These are phyloP conservation scores for Erigeron canadensis DNA, from an alignment of 129 eudicot species.

Conservation along the genomic window DNA sequence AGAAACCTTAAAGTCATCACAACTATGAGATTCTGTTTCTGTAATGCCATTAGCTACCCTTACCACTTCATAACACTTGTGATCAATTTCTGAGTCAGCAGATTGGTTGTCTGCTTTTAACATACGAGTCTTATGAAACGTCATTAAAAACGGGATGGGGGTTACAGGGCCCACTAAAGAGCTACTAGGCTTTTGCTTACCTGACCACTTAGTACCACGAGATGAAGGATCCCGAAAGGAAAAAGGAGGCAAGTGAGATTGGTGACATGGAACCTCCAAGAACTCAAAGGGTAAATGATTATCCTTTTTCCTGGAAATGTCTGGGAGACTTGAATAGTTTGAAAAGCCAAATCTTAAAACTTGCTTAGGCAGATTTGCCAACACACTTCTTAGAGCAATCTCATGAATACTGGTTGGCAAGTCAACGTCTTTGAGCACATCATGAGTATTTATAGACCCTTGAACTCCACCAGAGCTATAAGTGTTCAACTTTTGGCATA, in stretches of 20 bases:
- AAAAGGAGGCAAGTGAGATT: constrained; percentile 59
- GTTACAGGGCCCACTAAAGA: constrained; percentile 57
- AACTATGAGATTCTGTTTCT: constrained; percentile 11
- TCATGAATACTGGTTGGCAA: constrained; percentile 67
- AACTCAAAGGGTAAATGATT: constrained; percentile 45
- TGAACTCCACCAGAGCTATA: constrained; percentile 27
- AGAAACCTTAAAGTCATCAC: constrained; percentile 44
- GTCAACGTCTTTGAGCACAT: constrained; percentile 43
- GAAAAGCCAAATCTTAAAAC: constrained; percentile 48
- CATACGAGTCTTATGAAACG: constrained; percentile 36
- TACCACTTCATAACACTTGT: constrained; percentile 43
- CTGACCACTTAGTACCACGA: constrained; percentile 61
- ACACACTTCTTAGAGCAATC: constrained; percentile 46
- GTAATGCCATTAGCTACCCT: constrained; percentile 37
- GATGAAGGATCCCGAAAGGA: constrained; percentile 50
- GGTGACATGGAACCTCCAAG: constrained; percentile 43
- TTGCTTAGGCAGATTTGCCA: constrained; percentile 50
- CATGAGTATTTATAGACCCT: constrained; percentile 24
- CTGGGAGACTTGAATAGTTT: constrained; percentile 41
- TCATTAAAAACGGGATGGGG: constrained; percentile 52
- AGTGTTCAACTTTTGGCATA: constrained; percentile 47
- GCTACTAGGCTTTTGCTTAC: constrained; percentile 36
- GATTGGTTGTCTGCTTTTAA: constrained; percentile 36
- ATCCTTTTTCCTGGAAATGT: constrained; percentile 15
- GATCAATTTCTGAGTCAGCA: constrained; percentile 40